Percentiles rank a stretch among this genome's conserved stretches.
Conservation (phyloP, 148 eudicot species). For the Rhododendron griersonianum region DNA sequence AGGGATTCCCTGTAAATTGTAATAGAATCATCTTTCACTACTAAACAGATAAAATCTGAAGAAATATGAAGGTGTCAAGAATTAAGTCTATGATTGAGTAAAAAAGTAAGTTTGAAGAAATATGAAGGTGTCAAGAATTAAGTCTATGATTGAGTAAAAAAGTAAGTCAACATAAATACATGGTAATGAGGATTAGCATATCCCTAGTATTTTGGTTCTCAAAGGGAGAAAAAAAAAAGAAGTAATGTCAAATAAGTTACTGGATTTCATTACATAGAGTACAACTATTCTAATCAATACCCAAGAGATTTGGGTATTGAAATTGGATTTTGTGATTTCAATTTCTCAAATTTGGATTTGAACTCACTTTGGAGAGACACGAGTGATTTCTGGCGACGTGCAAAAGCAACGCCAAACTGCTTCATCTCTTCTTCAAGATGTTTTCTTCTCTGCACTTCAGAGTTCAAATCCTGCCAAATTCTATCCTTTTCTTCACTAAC, state of each 20-base stretch:
- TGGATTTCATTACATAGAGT: background rate
- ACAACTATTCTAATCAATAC: conserved; percentile 22
- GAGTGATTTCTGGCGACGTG: conserved; percentile 54
- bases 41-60: background rate
- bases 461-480: conserved; percentile 44
- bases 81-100: background rate
- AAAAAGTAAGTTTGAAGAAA: too few species aligned
- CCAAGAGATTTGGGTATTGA: conserved; percentile 58
- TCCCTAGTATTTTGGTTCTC: background rate
- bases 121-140: background rate
- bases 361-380: conserved; percentile 60
- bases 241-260: background rate
- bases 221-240: background rate
- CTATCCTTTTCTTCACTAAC: conserved; percentile 48
- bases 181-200: background rate
- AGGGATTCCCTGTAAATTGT: background rate
- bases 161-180: background rate
- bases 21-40: background rate
- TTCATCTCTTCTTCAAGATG: conserved; percentile 68
- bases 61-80: background rate
- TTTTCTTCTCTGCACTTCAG: conserved; percentile 62
- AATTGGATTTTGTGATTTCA: conserved; percentile 40
- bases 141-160: background rate
- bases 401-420: conserved; percentile 51
- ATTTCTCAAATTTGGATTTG: conserved; percentile 47